Evolutionary conservation across 306 rosid genomes (phyloP), one percentile per base, ranked within the genome.

Genomic region (Begonia peltatifolia): DNA sequence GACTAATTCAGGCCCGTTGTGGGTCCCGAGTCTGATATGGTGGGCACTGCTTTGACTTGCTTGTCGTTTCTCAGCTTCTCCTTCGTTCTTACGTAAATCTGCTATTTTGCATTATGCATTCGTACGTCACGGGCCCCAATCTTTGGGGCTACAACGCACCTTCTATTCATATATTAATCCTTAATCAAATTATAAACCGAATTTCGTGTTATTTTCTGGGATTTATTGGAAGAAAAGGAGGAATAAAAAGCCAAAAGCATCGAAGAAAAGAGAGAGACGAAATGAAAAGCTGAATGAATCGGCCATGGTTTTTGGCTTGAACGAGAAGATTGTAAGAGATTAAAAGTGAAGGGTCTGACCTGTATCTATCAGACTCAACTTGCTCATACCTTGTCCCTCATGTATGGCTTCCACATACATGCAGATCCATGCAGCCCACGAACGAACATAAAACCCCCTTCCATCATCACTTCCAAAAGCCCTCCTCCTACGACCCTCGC

Each of bases 371-470:
- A 57, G 15, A 35, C 61, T 48, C 20, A 63, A 42, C 55, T 57
- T 67, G 67, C 68, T 17, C 55, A 55, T 63, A 73, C 66, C 75
- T 62, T 58, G 75, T 62, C 60, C 67, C 62, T 46, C 61, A 73
- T 78, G 70, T 38, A 65, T 73, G 61, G 2, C 47, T 13, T 13
- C 47, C 12, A 38, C 46, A 2, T 35, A 23, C 6, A 10, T 46
- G 64, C 42, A 16, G 57, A 46, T 9, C 51, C 75, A 70, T 62
- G 76, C n/a, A n/a, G n/a, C n/a, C n/a, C n/a, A n/a, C n/a, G n/a
- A n/a, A n/a, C 89, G 68, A 71, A 71, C 81, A 81, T 78, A 78
- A 81, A 78, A 81, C 71, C 71, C 73, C 62, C 74, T 25, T 52
- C 63, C 65, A 68, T 76, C 76, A 75, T 71, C 51, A 68, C 74